Conservation (phyloP, 345 rosid genomes). For the Citrus inodora region DNA sequence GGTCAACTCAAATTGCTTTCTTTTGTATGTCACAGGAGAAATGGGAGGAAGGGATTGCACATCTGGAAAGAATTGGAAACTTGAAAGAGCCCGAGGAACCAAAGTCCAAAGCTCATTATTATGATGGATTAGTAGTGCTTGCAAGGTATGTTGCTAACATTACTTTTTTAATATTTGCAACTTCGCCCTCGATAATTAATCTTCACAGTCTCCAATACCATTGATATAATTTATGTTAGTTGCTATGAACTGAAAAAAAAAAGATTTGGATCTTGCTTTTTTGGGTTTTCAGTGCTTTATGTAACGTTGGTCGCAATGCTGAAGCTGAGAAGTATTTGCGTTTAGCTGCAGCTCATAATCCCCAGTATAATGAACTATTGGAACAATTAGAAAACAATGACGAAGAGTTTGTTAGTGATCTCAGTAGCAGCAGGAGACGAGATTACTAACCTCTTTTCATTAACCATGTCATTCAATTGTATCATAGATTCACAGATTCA, state of each 20-base stretch:
- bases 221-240: not conserved
- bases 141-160: slow-evolving; percentile 44
- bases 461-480: not conserved
- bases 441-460: slow-evolving; percentile 33
- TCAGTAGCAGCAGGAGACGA: slow-evolving; percentile 43
- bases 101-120: slow-evolving; percentile 67
- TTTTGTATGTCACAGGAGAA: slow-evolving; percentile 46
- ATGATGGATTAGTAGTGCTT: slow-evolving; percentile 59
- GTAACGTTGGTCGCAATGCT: slow-evolving; percentile 53
- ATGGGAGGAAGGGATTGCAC: slow-evolving; percentile 58
- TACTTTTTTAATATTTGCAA: not conserved
- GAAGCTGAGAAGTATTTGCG: slow-evolving; percentile 68
- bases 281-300: slow-evolving; percentile 46
- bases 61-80: slow-evolving; percentile 66
- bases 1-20: not conserved
- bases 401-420: slow-evolving; percentile 31
- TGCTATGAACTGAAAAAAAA: not conserved
- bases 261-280: not conserved
- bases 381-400: slow-evolving; percentile 62
- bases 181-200: not conserved
- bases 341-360: slow-evolving; percentile 61
- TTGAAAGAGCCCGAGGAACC: slow-evolving; percentile 73
- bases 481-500: too few relatives aligned
- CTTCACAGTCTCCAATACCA: not conserved
- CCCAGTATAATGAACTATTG: slow-evolving; percentile 41